Evolutionary conservation across 2,329 filamentous ascomycete species (phyloP).

Genomic region (Aspergillus awamori): DNA sequence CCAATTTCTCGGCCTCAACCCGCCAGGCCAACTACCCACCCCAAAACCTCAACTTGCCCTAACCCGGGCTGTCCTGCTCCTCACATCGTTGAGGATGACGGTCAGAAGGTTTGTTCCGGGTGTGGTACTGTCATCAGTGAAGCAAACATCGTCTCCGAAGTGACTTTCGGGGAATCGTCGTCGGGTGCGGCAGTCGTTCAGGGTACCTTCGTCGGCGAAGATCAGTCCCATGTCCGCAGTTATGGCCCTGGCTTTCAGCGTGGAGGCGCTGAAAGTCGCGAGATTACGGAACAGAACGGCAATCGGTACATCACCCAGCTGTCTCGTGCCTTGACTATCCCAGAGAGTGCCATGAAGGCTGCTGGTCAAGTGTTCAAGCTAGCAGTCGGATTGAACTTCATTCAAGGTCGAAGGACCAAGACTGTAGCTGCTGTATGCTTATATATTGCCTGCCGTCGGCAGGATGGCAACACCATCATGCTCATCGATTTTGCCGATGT

Average conservation of each 20-base stretch:
- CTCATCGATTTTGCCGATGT: constrained; percentile 94
- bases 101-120: constrained; percentile 67
- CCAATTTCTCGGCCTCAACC: constrained; percentile 34
- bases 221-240: constrained; percentile 76
- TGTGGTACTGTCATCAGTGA: constrained; percentile 86
- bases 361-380: constrained; percentile 76
- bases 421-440: constrained; percentile 89
- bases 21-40: constrained; percentile 38
- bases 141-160: constrained; percentile 86
- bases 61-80: constrained; percentile 50
- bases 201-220: constrained; percentile 82
- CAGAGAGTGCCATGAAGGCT: constrained; percentile 64
- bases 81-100: constrained; percentile 51
- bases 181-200: constrained; percentile 87
- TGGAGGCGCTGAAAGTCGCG: constrained; percentile 52
- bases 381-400: constrained; percentile 73
- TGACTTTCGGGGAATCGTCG: constrained; percentile 85
- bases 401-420: constrained; percentile 81
- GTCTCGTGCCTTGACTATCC: constrained; percentile 46
- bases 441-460: constrained; percentile 82
- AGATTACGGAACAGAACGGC: constrained; percentile 50
- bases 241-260: constrained; percentile 53
- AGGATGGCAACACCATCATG: constrained; percentile 81
- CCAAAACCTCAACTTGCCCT: constrained; percentile 47
- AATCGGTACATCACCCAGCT: constrained; percentile 49